Conservation (phyloP, 768 basidiomycete species). For the Leucosporidium yakuticum region DNA sequence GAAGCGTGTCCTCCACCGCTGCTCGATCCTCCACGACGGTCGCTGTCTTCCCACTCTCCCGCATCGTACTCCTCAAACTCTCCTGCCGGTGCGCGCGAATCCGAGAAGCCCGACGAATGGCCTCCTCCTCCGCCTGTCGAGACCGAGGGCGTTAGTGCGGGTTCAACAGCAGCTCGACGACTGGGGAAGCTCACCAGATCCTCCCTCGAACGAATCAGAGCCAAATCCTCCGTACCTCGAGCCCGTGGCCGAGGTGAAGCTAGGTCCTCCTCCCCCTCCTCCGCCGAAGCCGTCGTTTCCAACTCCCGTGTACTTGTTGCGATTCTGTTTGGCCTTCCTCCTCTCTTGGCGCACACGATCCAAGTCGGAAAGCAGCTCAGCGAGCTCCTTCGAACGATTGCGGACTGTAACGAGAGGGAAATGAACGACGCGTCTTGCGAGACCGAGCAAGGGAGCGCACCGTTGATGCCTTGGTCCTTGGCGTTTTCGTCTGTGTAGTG, state of each 20-base stretch:
- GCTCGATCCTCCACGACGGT: neutral
- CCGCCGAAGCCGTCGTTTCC: slow-evolving; percentile 58
- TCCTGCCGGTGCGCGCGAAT: slow-evolving; percentile 42
- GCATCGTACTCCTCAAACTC: slow-evolving; percentile 94
- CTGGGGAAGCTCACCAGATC: slow-evolving; percentile 37
- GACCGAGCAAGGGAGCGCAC: slow-evolving; percentile 46
- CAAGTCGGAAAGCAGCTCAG: slow-evolving; percentile 83
- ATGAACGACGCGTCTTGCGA: too few relatives aligned
- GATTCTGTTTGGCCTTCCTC: slow-evolving; percentile 84
- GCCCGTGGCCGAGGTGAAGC: slow-evolving; percentile 56
- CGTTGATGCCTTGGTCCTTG: slow-evolving; percentile 96
- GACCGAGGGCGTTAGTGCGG: neutral
- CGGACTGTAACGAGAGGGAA: slow-evolving; percentile 58
- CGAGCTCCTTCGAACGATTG: slow-evolving; percentile 85
- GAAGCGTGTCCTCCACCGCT: slow-evolving; percentile 43
- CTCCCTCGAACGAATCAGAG: slow-evolving; percentile 46
- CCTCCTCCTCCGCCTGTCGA: slow-evolving; percentile 49
- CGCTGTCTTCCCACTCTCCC: slow-evolving; percentile 71
- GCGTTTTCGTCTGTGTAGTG: slow-evolving; percentile 98
- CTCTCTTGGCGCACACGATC: slow-evolving; percentile 84
- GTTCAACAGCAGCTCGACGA: slow-evolving; percentile 33
- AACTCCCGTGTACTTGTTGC: slow-evolving; percentile 78
- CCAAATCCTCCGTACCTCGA: slow-evolving; percentile 66
- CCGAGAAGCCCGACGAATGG: slow-evolving; percentile 45
- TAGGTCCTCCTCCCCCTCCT: slow-evolving; percentile 43